Evolutionary conservation across 257 asterid species (phyloP), one percentile per base, ranked within the genome.

Genomic region (Parsonsia alboflavescens): DNA sequence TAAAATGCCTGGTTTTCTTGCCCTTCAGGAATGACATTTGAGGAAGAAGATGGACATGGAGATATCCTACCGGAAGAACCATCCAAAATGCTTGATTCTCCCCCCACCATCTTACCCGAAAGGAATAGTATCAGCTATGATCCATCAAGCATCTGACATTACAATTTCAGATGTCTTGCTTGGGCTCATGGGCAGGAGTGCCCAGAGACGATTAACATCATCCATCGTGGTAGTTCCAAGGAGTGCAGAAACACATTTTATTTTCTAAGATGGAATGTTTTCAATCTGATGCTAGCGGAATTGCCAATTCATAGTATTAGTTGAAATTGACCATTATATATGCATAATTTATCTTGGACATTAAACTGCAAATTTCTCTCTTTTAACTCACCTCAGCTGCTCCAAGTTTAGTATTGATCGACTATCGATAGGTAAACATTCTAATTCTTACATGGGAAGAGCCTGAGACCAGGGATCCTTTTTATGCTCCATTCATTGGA

Each of bases 61-160:
- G 52, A 62, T 67, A 49, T 21, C 41, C 61, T 58, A 78, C 68
- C 78, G 4, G 82, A 84, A 68, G 86, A 80, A n/a, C 50, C 78
- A 73, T 78, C 81, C 41, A 72, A 77, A 76, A 52, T 82, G 75
- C 72, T 83, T 3, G 80, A 77, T 24, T 69, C 69, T 75, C 73
- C 76, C 54, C 77, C 77, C 19, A 58, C 80, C 7, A 21, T 16
- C 71, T 63, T 30, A 12, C 75, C 70, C 2, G 71, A 76, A 45
- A 68, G 79, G 75, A 61, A 45, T 16, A 36, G 41, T 39, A 54
- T 33, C 12, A 30, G 64, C 49, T 33, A 76, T 71, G 63, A 67
- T 68, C 21, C 73, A 69, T 74, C 46, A 1, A 36, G 48, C 53
- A 4, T 16, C 16, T 33, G 16, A 33, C 11, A 8, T 33, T 63